Conservation (phyloP, 768 basidiomycete genomes). For the Mycena sanguinolenta region DNA sequence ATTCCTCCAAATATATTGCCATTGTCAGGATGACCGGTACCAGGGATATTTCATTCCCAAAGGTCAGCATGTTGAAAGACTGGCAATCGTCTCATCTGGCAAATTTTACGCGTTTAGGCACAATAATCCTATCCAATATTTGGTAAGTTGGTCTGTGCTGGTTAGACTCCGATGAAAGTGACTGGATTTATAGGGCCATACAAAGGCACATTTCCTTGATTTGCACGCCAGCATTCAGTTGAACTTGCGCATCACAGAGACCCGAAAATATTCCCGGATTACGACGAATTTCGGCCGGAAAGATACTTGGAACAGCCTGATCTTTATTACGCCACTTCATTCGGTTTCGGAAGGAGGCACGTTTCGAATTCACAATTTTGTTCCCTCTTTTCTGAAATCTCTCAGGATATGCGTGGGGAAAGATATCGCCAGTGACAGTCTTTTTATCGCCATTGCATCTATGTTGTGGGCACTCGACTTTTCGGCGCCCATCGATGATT, state of each 20-base stretch:
- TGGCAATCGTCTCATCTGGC: not conserved
- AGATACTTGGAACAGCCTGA: slow-evolving; percentile 4
- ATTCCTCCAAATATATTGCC: not conserved
- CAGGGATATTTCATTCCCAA: slow-evolving; percentile 40
- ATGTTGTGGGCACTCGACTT: not conserved
- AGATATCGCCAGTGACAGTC: not conserved
- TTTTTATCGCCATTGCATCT: not conserved
- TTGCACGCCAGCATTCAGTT: not conserved
- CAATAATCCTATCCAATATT: slow-evolving; percentile 1
- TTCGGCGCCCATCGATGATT: not conserved
- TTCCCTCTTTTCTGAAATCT: not conserved
- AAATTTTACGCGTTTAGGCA: not conserved
- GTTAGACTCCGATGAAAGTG: no score
- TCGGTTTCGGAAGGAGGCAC: not conserved
- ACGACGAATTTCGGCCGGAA: slow-evolving; percentile 16
- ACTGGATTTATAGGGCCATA: not conserved
- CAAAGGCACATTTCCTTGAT: not conserved
- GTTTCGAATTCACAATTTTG: not conserved
- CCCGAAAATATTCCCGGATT: slow-evolving; percentile 3
- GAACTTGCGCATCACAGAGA: not conserved
- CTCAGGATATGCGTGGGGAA: not conserved
- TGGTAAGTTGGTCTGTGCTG: not conserved
- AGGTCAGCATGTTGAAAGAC: slow-evolving; percentile 23
- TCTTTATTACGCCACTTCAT: not conserved
- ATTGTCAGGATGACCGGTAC: slow-evolving; percentile 33